Evolutionary conservation across 78 protist species (phyloP), one percentile per base, ranked within the genome.

Genomic region (Polysphondylium violaceum): DNA sequence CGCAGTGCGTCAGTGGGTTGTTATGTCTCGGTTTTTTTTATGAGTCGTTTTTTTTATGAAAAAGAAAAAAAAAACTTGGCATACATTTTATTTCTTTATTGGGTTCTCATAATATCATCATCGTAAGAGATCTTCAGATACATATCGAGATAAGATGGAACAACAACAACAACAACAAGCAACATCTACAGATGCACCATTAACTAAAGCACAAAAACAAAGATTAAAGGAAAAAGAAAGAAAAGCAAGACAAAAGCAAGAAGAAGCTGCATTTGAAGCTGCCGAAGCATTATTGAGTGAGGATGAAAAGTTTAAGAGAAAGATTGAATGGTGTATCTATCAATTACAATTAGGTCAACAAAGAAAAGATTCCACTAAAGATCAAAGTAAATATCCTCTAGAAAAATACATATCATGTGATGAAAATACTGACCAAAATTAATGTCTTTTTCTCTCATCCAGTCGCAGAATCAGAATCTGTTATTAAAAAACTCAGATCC

Each of bases 181-280:
- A 33, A 5, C 21, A 29, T 14, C 19, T 29, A 59, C 67, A 25
- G 44, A 14, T 35, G 25, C 63, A n/a, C 23, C 16, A 64, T 19
- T 78, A 12, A 47, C 65, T 5, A 65, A 64, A 35, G 44, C 50
- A 64, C 88, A 78, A 64, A 78, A 78, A 44, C 61, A 78, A 23
- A 78, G 75, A 78, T 47, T 65, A 64, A 78, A 78, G 25, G 88
- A 78, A 53, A 78, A 78, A 60, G 88, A 31, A 64, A 78, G 65
- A 16, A 78, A 78, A 51, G 35, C 33, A 51, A 40, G 44, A 55
- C 65, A 53, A 55, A 47, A 74, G 29, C 63, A 74, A 17, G 60
- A 58, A 29, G 53, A 2, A 25, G 5, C 64, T 11, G 8, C 0
- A 58, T 58, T 33, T 27, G 25, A 27, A 23, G 33, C 31, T 27